Base-by-base conservation (phyloP, 805 yeast species). In the Debaryomyces tyrocola region DNA sequence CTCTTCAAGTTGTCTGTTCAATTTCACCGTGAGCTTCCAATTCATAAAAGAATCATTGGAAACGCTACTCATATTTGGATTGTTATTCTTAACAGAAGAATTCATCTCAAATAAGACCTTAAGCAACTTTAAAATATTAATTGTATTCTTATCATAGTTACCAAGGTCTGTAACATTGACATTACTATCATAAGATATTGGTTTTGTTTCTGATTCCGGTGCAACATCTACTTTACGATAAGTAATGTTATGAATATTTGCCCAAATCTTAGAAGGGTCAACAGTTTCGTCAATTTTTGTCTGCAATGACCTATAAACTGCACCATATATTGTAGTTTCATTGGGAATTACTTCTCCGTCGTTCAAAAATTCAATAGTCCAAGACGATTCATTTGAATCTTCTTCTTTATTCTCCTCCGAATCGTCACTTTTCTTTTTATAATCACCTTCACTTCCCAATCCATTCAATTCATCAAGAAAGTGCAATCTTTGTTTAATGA, bases 1-100 rank as follows among this genome's bases (percentile, higher is more conserved):
- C 52, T 92, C 97, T 55, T 91, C 97, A 37, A 92, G 65, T 64
- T 91, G 97, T 41, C 95, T 73, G 46, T 87, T 85, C 44, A 94
- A 69, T 62, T 91, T 92, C 0, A 95, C 95, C 6, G 96, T 84
- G 15, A 92, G 63, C 57, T 90, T 90, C 66, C 89, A 82, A 60
- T 88, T 90, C 55, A 84, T 68, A 57, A 90, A 91, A 12, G 46
- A 51, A 17, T 60, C 58, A 8, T 52, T 52, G 5, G 57, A 48
- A 12, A 63, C 42, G 8, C 44, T 62, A 9, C 62, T 64, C 0
- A 66, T 49, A 33, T 50, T 48, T 8, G 47, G 35, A n/a, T 53
- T 14, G 49, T 47, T 52, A 20, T 45, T 52, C 17, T 44, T 53
- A n/a, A 61, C 67, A 8, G 49, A 51, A 11, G 59, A 45, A 42